A percentile compares a stretch with the other conserved stretches of the same genome.
These are phyloP conservation scores for Nepenthes mirabilis DNA, from an alignment of 148 eudicot species.

Conservation along the genomic window DNA sequence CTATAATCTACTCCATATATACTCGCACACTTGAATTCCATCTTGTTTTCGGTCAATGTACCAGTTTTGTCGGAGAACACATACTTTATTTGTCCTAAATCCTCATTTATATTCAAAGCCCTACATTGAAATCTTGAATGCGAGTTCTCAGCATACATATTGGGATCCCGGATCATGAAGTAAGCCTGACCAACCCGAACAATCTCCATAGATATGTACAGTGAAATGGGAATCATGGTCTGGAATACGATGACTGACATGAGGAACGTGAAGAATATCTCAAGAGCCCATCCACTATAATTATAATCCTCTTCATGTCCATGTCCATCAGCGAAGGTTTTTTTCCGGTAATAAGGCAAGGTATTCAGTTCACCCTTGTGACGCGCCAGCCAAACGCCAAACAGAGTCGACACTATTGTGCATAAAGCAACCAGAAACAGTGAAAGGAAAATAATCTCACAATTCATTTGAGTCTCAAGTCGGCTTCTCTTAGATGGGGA, in stretches of 20 bases:
- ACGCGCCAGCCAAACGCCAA: constrained; percentile 66
- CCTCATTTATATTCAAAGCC: constrained; percentile 94
- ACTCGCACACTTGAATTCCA: constrained; percentile 96
- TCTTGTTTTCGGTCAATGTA: constrained; percentile 96
- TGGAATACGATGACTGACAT: constrained; percentile 97
- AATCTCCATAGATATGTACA: constrained; percentile 99
- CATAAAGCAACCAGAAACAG: constrained; percentile 62
- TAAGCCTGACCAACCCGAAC: constrained; percentile 98
- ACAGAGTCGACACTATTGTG: constrained; percentile 56
- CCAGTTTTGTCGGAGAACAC: constrained; percentile 99
- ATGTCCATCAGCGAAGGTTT: constrained; percentile 35
- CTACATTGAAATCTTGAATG: constrained; percentile 82
- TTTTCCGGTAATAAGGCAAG: constrained; percentile 66
- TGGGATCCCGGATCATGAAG: constrained; percentile 71
- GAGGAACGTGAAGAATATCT: constrained; percentile 83
- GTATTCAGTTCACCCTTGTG: constrained; percentile 56
- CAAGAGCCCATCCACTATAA: constrained; percentile 80
- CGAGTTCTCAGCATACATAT: constrained; percentile 63
- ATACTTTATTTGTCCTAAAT: constrained; percentile 91
- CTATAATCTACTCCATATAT: constrained; percentile 73
- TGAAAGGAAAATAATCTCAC: constrained; percentile 76
- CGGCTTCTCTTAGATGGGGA: constrained; percentile 97
- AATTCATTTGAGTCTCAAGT: constrained; percentile 87
- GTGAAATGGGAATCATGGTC: constrained; percentile 89
- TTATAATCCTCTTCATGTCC: constrained; percentile 35